These are phyloP conservation scores for Vitis rotundifolia DNA, from an alignment of 164 flowering plant species.

Conservation along the genomic window DNA sequence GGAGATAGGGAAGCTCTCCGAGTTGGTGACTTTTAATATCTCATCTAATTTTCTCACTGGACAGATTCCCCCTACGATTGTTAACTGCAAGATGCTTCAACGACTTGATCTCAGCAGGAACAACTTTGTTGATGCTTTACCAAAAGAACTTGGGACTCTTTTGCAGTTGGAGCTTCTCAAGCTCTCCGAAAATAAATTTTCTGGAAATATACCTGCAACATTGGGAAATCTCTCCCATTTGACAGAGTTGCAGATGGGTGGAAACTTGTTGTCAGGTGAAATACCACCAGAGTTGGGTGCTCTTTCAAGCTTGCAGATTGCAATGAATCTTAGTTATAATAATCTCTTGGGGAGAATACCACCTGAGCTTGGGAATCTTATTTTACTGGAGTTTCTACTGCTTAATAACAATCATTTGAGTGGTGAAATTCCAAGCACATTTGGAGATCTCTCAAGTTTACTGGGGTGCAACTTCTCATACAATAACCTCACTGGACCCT, in stretches of 20 bases:
- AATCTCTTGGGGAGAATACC: slow-evolving; percentile 78
- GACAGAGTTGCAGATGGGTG: slow-evolving; percentile 88
- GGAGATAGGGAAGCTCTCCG: slow-evolving; percentile 71
- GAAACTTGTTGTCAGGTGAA: slow-evolving; percentile 70
- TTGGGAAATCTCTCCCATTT: slow-evolving; percentile 76
- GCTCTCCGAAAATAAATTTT: slow-evolving; percentile 75
- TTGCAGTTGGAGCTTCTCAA: slow-evolving; percentile 74
- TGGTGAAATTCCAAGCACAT: slow-evolving; percentile 76
- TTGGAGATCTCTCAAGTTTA: slow-evolving; percentile 72
- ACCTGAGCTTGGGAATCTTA: slow-evolving; percentile 72
- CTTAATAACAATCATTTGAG: slow-evolving; percentile 83
- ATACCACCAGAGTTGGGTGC: slow-evolving; percentile 76
- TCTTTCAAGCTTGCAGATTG: slow-evolving; percentile 85
- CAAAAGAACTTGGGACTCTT: slow-evolving; percentile 72
- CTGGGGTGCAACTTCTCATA: slow-evolving; percentile 78
- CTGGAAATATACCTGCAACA: slow-evolving; percentile 68
- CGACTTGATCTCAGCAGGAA: slow-evolving; percentile 88
- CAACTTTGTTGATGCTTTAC: slow-evolving; percentile 52
- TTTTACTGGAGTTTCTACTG: slow-evolving; percentile 58
- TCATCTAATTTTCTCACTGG: slow-evolving; percentile 81
- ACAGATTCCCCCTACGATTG: slow-evolving; percentile 58
- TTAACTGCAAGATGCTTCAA: slow-evolving; percentile 78
- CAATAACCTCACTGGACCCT: slow-evolving; percentile 74
- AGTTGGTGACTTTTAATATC: slow-evolving; percentile 78
- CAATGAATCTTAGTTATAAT: slow-evolving; percentile 86